Base-by-base conservation (phyloP, 805 yeast species). In the Suhomyces sp. region DNA sequence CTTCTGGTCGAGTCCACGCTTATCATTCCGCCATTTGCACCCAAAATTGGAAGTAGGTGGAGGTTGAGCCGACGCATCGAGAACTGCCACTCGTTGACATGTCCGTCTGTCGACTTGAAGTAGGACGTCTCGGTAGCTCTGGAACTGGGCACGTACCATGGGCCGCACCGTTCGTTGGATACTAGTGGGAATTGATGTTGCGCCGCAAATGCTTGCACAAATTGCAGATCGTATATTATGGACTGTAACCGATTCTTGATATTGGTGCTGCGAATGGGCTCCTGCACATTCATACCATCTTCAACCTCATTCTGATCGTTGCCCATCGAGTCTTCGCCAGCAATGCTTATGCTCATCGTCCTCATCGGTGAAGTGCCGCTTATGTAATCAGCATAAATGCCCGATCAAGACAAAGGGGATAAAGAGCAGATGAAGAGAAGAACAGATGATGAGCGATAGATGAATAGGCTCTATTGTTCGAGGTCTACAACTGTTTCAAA, bases 21-120 rank as follows among this genome's bases (percentile, higher is more conserved):
- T 0, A 86, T 70, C 0, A 82, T 57, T 0, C 91, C 91, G 9
- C 70, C 62, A 35, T 71, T 42, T 2, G 65, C 51, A 0, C 60
- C 60, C 0, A 89, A 61, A 0, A 80, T 46, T 0, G 82, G 81
- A 2, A 90, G 61, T 2, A 91, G 64, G 62, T 90, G 96, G 53
- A 88, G 71, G 66, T 91, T 91, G 38, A 90, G 70, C 45, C 97
- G 70, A 48, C 96, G 74, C 15, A 82, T 67, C 33, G 90, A 85
- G 61, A 91, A 90, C 31, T 79, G 77, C 97, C 97, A 91, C 57
- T 88, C 85, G 51, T 80, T 79, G 0, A 83, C 84, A 62, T 91
- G 97, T 0, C 97, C 97, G 69, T 91, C 97, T 0, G 97, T 91
- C 24, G 96, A 87, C 63, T 91, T 91, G 72, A 91, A 91, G 62